Evolutionary conservation across 345 rosid species (phyloP), one percentile per base, ranked within the genome.

Genomic region (Dipteronia dyeriana): DNA sequence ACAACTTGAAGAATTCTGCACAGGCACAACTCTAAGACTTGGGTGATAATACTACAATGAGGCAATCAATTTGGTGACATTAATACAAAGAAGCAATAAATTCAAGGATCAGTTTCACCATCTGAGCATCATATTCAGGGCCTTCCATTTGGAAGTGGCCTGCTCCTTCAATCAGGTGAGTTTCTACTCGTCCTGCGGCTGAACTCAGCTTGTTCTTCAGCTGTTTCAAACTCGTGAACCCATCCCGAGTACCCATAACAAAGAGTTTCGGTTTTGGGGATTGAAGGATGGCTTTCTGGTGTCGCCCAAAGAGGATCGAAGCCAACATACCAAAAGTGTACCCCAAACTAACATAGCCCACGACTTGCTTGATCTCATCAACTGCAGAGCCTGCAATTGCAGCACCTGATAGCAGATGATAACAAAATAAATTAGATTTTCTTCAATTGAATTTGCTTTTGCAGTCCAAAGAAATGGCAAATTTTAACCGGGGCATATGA

Each of bases 71-170:
- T 79, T 19, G 61, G 61, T 14, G 57, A 25, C 25, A 53, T 62
- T 69, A 77, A 81, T 87, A 86, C 81, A 92, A 72, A 4, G 97
- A 90, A 22, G 85, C 82, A 66, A 87, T 84, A 70, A 97, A 97
- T 17, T 79, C 80, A 61, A 77, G 84, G 79, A 92, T 91, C 70
- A 86, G 74, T 73, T 84, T 84, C 57, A 85, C 92, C 99, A 97
- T 88, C 83, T 87, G 88, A 53, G 95, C 80, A 84, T 94, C 98
- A 82, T 83, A 94, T 23, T 75, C 91, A 53, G 94, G 93, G 19
- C 97, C 98, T 88, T 94, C 98, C 97, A 94, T 94, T 81, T 94
- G 94, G 79, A 97, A 97, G 78, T 94, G 99, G 66, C 98, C 83
- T 16, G 83, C 95, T 29, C 97, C 98, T 81, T 94, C 94, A 31